These are phyloP conservation scores for Coemansia sp. DNA, from an alignment of 371 early-diverging fungal genomes.

Conservation along the genomic window DNA sequence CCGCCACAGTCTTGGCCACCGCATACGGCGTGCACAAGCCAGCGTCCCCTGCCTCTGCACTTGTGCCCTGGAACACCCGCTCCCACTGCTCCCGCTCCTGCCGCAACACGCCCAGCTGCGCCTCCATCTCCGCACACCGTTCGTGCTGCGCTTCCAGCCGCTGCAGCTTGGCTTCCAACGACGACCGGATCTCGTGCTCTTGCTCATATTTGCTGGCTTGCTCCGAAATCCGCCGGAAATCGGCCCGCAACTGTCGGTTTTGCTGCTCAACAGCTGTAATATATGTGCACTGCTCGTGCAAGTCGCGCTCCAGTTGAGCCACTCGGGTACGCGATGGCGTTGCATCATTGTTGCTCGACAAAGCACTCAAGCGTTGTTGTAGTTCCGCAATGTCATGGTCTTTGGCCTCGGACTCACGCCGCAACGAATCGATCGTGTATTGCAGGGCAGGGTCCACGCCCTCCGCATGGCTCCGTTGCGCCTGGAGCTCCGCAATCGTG, in stretches of 20 bases:
- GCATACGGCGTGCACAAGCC: slow-evolving; percentile 47
- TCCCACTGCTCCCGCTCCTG: slow-evolving; percentile 57
- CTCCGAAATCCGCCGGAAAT: slow-evolving; percentile 25
- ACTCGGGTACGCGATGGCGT: slow-evolving; percentile 5
- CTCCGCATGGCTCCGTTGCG: not conserved
- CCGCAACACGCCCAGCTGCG: slow-evolving; percentile 34
- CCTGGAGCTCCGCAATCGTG: slow-evolving; percentile 2
- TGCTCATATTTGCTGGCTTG: slow-evolving; percentile 38
- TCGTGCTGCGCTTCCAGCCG: slow-evolving; percentile 33
- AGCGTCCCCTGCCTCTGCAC: slow-evolving; percentile 7
- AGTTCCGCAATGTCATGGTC: slow-evolving; percentile 15
- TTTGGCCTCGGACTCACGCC: slow-evolving; percentile 2
- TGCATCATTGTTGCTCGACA: not conserved
- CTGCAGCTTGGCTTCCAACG: slow-evolving; percentile 51
- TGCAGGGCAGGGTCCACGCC: slow-evolving; percentile 5
- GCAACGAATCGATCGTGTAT: slow-evolving; percentile 9
- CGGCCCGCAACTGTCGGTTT: slow-evolving; percentile 34
- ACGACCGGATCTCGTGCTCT: slow-evolving; percentile 50
- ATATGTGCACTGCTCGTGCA: slow-evolving; percentile 51
- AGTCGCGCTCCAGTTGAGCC: slow-evolving; percentile 44
- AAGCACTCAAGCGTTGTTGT: slow-evolving; percentile 2
- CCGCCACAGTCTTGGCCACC: slow-evolving; percentile 49
- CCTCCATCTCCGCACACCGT: slow-evolving; percentile 37
- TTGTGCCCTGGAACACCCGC: slow-evolving; percentile 20
- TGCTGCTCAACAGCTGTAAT: slow-evolving; percentile 50